phyloP scores from a whole-genome alignment of 2,329 filamentous ascomycete genomes.

The Escovopsis sp. region DNA sequence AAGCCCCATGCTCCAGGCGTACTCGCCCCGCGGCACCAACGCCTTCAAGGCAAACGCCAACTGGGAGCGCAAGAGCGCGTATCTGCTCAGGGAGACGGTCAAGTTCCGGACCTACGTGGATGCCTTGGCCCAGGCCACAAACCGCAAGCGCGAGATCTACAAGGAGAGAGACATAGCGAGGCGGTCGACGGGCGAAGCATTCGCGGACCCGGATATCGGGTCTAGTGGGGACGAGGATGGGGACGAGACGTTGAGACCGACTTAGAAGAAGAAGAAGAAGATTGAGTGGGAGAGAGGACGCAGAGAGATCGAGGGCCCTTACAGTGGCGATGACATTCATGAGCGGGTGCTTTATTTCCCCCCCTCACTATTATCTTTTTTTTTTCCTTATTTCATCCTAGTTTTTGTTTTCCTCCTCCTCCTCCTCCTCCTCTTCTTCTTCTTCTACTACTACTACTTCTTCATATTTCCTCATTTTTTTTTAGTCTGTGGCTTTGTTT shows the following conservation, averaged over 20 bases:
- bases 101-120: slow-evolving; percentile 96
- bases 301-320: neutral
- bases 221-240: slow-evolving; percentile 19
- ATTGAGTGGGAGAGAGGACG: too few relatives aligned
- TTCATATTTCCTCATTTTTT: too few relatives aligned
- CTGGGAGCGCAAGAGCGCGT: slow-evolving; percentile 92
- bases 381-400: neutral
- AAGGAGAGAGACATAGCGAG: slow-evolving; percentile 38
- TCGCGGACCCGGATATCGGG: slow-evolving; percentile 26
- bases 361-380: neutral
- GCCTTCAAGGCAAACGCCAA: slow-evolving; percentile 77
- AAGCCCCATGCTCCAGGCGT: slow-evolving; percentile 75
- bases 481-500: too few relatives aligned
- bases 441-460: too few relatives aligned
- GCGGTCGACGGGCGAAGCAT: slow-evolving; percentile 33
- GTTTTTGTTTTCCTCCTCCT: too few relatives aligned
- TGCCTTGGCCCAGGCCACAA: slow-evolving; percentile 56
- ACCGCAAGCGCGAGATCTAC: slow-evolving; percentile 57
- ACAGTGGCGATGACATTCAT: neutral
- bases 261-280: too few relatives aligned
- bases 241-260: slow-evolving; percentile 20
- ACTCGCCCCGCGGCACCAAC: slow-evolving; percentile 72
- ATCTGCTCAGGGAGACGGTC: slow-evolving; percentile 83
- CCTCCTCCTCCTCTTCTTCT: too few relatives aligned
- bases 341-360: too few relatives aligned